Base-by-base conservation (phyloP, 1,284 basidiomycete genomes). In the Sphagnurus paluster region DNA sequence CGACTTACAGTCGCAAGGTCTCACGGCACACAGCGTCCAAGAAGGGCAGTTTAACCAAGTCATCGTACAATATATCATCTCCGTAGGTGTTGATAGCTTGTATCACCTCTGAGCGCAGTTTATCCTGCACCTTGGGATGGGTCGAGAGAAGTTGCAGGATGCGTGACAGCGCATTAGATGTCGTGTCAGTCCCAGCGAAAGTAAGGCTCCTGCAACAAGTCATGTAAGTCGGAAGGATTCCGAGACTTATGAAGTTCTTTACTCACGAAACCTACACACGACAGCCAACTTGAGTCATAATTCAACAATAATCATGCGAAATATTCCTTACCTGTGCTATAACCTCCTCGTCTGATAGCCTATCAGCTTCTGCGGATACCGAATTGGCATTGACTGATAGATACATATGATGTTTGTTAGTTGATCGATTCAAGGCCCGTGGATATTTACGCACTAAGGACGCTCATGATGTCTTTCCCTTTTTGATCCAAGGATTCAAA, bases 121-220 rank as follows among this genome's bases (percentile, higher is more conserved):
- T 61, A 11, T 63, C 58, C 40, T 76, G 74, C 4, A 61, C 63
- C 8, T 69, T 60, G 16, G 59, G 65, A 46, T 74, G 58, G 17
- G 53, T 48, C 8, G 72, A 55, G 11, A 76, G 61, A 16, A 69
- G 55, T 35, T 69, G 58, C 5, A 76, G 49, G 24, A 65, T 64
- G n/a, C 71, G 65, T 1, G 67, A 59, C 17, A 76, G 49, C 0
- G 70, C 71, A 2, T 57, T 58, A 5, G 74, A 70, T 0, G 74
- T 76, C 1, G 72, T 74, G 49, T 76, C 74, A 45, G 69, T 69
- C 1, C 67, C 75, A 2, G 71, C 74, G 52, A 77, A 76, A 1
- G 69, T 68, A 28, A 77, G 61, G 0, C 69, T 65, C 3, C 74
- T 76, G 16, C 3, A 17, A 16, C 16, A 16, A 4, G 25, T 14